Evolutionary conservation across 1,284 basidiomycete genomes (phyloP), one percentile per base, ranked within the genome.

Genomic region (Ustilago bromivora): DNA sequence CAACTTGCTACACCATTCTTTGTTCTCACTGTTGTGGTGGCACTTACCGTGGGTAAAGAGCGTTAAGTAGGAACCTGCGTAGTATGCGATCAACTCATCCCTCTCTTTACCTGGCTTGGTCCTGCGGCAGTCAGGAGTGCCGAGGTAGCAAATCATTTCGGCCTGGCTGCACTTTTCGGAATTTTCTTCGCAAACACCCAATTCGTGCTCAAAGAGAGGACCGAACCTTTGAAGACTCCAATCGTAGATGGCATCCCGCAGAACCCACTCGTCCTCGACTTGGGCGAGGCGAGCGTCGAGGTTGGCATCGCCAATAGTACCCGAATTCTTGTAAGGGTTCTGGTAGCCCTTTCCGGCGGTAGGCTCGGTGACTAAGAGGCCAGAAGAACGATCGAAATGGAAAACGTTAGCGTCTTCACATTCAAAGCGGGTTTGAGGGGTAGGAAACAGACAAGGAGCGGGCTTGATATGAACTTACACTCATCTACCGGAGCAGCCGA

Each of bases 331-430:
- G 23, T 28, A 28, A 28, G 23, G 23, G 23, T 28, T 28, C 0
- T 3, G 0, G 23, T 28, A 23, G 23, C 0, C 2, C 23, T 0
- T 2, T 23, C 0, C 23, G 23, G 2, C 2, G 2, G 2, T 23
- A 2, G 23, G 2, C 0, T 23, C 2, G 2, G n/a, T n/a, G n/a
- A n/a, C 23, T 3, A 28, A 28, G 3, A 28, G 0, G 23, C 23
- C 23, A 28, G 23, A 28, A 28, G 23, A 28, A 28, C 23, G 23
- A 28, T 28, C 3, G 23, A 28, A 28, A 28, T 28, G 3, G 23
- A 28, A 28, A 28, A 3, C 23, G 23, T 28, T 28, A 28, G 23
- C 23, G 0, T 28, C 23, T 3, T 28, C 23, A 28, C 23, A 28
- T 28, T 28, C 23, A 28, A 28, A 28, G 23, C 23, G 23, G 23